These are phyloP conservation scores for Santalum album DNA, from an alignment of 164 flowering plant genomes.

Conservation along the genomic window DNA sequence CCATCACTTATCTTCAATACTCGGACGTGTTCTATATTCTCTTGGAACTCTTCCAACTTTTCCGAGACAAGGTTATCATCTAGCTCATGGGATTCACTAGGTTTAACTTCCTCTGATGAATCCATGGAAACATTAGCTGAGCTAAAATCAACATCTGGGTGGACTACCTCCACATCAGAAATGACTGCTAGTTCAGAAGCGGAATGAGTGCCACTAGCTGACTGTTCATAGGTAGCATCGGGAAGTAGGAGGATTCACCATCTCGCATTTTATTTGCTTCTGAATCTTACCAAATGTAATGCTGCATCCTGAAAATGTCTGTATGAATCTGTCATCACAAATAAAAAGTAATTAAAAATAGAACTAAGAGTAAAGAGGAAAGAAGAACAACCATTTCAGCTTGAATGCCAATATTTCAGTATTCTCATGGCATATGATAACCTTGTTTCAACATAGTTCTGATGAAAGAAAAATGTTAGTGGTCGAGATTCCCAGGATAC, in stretches of 20 bases:
- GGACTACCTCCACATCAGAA: slow-evolving; percentile 13
- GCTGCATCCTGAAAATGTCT: slow-evolving; percentile 33
- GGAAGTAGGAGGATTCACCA: slow-evolving; percentile 20
- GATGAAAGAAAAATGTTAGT: no score
- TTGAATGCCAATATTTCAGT: no score
- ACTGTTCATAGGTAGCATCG: slow-evolving; percentile 9
- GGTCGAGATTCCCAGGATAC: no score
- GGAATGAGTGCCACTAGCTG: slow-evolving; percentile 6
- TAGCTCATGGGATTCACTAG: slow-evolving; percentile 17
- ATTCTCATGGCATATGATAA: no score
- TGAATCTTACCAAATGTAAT: slow-evolving; percentile 61
- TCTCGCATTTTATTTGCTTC: slow-evolving; percentile 62
- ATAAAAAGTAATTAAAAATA: no score
- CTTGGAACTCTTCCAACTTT: slow-evolving; percentile 15
- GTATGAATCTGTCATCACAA: slow-evolving; percentile 43
- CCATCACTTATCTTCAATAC: slow-evolving; percentile 4
- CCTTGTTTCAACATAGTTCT: no score
- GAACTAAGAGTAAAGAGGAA: no score
- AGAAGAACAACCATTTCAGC: no score
- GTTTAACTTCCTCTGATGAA: slow-evolving; percentile 10
- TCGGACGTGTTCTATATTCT: slow-evolving; percentile 11
- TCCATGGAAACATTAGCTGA: slow-evolving; percentile 11
- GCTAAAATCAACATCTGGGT: slow-evolving; percentile 9
- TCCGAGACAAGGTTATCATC: slow-evolving; percentile 16
- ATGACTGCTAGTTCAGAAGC: slow-evolving; percentile 1